phyloP scores from a whole-genome alignment of 306 rosid species.

The Oemleria cerasiformis region DNA sequence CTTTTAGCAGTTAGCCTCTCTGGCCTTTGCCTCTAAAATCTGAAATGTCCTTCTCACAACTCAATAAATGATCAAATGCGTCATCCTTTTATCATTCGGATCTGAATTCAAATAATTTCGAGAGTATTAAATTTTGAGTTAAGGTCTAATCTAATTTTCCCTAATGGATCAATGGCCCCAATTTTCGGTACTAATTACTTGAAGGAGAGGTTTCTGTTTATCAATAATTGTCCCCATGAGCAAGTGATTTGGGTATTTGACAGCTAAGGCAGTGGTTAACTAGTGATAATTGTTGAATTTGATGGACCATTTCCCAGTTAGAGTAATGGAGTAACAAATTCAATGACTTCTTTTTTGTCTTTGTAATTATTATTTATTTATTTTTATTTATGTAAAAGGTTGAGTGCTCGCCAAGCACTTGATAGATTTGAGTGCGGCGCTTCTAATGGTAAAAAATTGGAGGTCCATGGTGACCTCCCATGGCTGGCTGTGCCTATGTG shows the following conservation, averaged over 20 bases:
- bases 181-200: not conserved
- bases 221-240: not conserved
- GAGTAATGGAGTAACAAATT: not conserved
- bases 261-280: constrained; percentile 1
- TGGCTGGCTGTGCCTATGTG: too few species aligned
- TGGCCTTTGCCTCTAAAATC: not conserved
- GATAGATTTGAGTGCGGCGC: not conserved
- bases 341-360: not conserved
- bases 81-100: too few species aligned
- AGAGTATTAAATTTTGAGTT: too few species aligned
- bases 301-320: not conserved
- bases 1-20: not conserved
- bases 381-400: too few species aligned
- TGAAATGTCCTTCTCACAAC: constrained; percentile 8
- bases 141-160: not conserved
- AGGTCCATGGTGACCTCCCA: too few species aligned
- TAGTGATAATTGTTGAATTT: not conserved
- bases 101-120: too few species aligned
- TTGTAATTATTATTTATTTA: too few species aligned
- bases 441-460: not conserved
- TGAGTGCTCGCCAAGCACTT: not conserved
- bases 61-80: not conserved
- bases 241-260: not conserved
- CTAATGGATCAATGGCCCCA: not conserved
- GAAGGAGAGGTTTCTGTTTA: not conserved